Evolutionary conservation across 768 basidiomycete species (phyloP).

Genomic region (Terana coerulea): DNA sequence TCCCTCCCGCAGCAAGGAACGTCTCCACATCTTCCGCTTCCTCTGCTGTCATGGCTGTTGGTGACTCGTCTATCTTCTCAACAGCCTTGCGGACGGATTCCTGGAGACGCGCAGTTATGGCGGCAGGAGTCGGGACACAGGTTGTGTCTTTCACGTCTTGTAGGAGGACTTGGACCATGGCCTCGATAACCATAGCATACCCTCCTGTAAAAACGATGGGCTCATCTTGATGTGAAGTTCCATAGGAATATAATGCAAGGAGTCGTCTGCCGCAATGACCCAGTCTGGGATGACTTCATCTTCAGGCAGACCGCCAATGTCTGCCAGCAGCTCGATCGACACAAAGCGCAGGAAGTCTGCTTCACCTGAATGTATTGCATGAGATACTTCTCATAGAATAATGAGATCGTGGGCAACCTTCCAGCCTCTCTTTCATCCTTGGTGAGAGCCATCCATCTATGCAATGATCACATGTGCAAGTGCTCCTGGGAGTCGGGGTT

Average conservation of each 20-base stretch:
- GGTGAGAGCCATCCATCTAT: slow-evolving; percentile 25
- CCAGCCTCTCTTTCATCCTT: slow-evolving; percentile 21
- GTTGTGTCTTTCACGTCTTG: slow-evolving; percentile 1
- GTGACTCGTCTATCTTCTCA: neutral
- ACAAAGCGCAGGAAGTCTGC: slow-evolving; percentile 11
- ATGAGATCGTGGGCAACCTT: slow-evolving; percentile 10
- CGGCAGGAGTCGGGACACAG: slow-evolving; percentile 16
- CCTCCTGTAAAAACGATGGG: slow-evolving; percentile 26
- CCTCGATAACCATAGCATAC: slow-evolving; percentile 23
- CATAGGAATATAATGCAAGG: slow-evolving; percentile 14
- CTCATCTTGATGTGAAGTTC: slow-evolving; percentile 13
- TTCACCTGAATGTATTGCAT: slow-evolving; percentile 3
- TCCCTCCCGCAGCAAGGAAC: slow-evolving; percentile 27
- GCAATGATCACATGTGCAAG: slow-evolving; percentile 21
- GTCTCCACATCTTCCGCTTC: slow-evolving; percentile 5
- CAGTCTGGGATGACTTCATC: slow-evolving; percentile 10
- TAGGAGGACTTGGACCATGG: slow-evolving; percentile 18
- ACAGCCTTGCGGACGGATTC: neutral
- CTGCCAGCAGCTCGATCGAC: slow-evolving; percentile 3
- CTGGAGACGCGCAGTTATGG: slow-evolving; percentile 8
- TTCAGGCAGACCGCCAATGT: slow-evolving; percentile 1
- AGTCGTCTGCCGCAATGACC: slow-evolving; percentile 3
- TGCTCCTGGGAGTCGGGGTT: no score
- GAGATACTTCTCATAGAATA: slow-evolving; percentile 14
- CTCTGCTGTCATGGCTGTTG: neutral